Evolutionary conservation across 1,284 basidiomycete species (phyloP), one percentile per base, ranked within the genome.

Genomic region (Apiotrichum montevideense): DNA sequence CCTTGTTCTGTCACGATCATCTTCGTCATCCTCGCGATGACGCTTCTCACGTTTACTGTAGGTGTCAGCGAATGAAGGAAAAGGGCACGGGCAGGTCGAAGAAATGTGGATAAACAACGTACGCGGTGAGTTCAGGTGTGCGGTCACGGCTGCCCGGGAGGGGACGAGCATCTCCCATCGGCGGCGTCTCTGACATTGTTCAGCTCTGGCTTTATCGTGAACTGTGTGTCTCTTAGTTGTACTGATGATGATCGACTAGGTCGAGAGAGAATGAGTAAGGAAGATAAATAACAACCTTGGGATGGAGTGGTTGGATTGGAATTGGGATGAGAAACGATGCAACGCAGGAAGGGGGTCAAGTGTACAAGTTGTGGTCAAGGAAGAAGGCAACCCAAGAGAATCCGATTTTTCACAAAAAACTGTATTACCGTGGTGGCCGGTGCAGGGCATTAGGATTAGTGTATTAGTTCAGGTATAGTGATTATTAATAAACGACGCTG

Each of bases 31-130:
- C 57, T 69, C 63, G 58, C 80, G 81, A 65, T 78, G 76, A 63
- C 78, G 76, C 65, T 78, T 73, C 72, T 74, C 72, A 71, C 72
- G 72, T 68, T 71, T 71, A 65, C 71, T 73, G 56, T 32, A 0
- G 13, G 46, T 51, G 14, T 13, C 40, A 15, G 15, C 39, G 10
- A 46, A 14, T 29, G 32, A 9, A 44, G 29, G 35, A 35, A n/a
- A 47, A 11, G 37, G 33, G n/a, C 32, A 41, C 41, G 53, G 42
- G 11, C 39, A 3, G 46, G 3, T 15, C 33, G 13, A 35, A 34
- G 40, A 35, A 14, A 13, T 35, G 11, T 15, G 29, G 29, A 29
- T 29, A 29, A 29, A 39, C 8, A 8, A 66, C 72, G 56, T 56
- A 74, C 72, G 65, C 59, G 42, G 67, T 66, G 66, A 74, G 65